These are phyloP conservation scores for Xylaria venustula DNA, from an alignment of 495 filamentous ascomycete species.

Conservation along the genomic window DNA sequence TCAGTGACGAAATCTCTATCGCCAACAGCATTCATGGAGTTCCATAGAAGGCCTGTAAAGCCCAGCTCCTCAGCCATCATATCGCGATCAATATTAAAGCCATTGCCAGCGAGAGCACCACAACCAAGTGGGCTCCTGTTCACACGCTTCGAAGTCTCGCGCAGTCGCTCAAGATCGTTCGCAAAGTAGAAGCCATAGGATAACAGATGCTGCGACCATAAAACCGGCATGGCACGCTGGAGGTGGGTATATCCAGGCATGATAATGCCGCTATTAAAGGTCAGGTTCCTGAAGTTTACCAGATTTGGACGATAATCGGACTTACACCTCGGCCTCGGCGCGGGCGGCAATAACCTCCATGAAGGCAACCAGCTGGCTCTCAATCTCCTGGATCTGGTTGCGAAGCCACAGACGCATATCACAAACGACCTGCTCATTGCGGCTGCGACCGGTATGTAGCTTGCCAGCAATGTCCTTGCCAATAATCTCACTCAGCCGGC, in stretches of 20 bases:
- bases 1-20: constrained; percentile 91
- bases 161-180: constrained; percentile 75
- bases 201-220: constrained; percentile 87
- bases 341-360: constrained; percentile 69
- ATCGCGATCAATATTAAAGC: constrained; percentile 86
- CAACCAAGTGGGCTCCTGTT: constrained; percentile 79
- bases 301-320: constrained; percentile 30
- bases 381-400: constrained; percentile 72
- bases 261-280: constrained; percentile 25
- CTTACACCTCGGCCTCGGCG: constrained; percentile 63
- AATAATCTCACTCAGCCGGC: constrained; percentile 84
- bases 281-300: background rate
- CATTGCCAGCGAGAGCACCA: constrained; percentile 89
- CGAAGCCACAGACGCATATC: constrained; percentile 93
- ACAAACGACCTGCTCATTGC: constrained; percentile 92
- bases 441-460: constrained; percentile 85
- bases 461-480: constrained; percentile 86
- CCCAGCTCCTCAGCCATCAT: constrained; percentile 86
- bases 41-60: constrained; percentile 78
- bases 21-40: constrained; percentile 78
- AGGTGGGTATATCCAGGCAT: constrained; percentile 86
- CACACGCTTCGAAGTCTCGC: constrained; percentile 74
- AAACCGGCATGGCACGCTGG: constrained; percentile 85
- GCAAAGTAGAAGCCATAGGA: constrained; percentile 75
- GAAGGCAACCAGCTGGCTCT: constrained; percentile 64